phyloP scores from a whole-genome alignment of 768 basidiomycete genomes.

The Agaricus subrufescens region DNA sequence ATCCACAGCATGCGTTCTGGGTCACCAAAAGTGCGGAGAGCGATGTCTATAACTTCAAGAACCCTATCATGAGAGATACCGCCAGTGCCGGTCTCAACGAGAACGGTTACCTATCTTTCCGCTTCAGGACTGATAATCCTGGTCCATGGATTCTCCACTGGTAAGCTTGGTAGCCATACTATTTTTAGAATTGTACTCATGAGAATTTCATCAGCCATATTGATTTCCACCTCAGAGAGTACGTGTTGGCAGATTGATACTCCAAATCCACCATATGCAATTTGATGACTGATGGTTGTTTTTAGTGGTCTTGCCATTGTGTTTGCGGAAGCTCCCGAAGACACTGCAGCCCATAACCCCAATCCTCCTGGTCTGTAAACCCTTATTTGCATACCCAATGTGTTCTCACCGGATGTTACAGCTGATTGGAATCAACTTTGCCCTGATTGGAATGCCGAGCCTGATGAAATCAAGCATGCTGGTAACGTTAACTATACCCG shows the following conservation, averaged over 20 bases:
- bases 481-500: too few species aligned
- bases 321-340: slow-evolving; percentile 23
- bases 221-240: slow-evolving; percentile 46
- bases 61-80: slow-evolving; percentile 32
- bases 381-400: not conserved
- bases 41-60: slow-evolving; percentile 35
- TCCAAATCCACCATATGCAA: too few species aligned
- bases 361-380: not conserved
- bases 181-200: not conserved
- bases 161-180: slow-evolving; percentile 15
- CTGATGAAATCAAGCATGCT: not conserved
- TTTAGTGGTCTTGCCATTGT: slow-evolving; percentile 29
- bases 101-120: slow-evolving; percentile 37
- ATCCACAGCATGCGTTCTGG: slow-evolving; percentile 36
- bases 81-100: slow-evolving; percentile 24
- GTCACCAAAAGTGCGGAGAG: slow-evolving; percentile 36
- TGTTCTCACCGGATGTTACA: not conserved
- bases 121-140: slow-evolving; percentile 47
- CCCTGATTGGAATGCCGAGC: slow-evolving; percentile 14
- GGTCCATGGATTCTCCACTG: slow-evolving; percentile 52
- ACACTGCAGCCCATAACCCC: not conserved
- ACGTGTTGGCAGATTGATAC: slow-evolving; percentile 11
- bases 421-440: slow-evolving; percentile 21
- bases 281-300: not conserved
- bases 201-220: slow-evolving; percentile 34